Percentiles rank a stretch among this genome's conserved stretches.
Evolutionary conservation across 192 early-diverging fungal species (phyloP).

Genomic region (Umbelopsis sp.): DNA sequence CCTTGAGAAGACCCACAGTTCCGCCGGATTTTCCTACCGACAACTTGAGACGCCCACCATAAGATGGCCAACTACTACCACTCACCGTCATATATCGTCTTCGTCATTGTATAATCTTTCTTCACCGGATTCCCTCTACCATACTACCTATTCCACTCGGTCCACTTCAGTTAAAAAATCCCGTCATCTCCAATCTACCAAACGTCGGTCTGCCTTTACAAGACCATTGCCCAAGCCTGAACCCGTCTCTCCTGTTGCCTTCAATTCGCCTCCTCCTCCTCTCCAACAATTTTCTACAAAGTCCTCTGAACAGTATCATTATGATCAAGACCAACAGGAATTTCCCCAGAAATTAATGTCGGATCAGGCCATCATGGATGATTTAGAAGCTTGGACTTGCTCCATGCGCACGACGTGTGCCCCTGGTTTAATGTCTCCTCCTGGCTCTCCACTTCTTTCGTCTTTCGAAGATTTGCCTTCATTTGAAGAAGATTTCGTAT

Average conservation of each 20-base stretch:
- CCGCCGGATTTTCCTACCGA: conserved; percentile 19
- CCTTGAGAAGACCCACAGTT: background rate
- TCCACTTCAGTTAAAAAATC: conserved; percentile 14
- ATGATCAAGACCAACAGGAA: background rate
- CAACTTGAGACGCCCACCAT: conserved; percentile 18
- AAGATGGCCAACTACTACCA: background rate
- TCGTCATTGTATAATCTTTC: conserved; percentile 7
- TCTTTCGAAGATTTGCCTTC: conserved; percentile 12
- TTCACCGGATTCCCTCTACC: conserved; percentile 21
- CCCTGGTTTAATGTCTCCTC: conserved; percentile 6
- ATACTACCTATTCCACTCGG: conserved; percentile 6
- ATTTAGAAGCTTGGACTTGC: conserved; percentile 5
- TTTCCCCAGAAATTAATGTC: background rate
- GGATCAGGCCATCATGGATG: conserved; percentile 15
- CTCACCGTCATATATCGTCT: background rate
- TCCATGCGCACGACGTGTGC: background rate
- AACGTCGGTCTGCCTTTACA: background rate
- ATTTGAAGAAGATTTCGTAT: conserved; percentile 16
- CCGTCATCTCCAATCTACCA: background rate
- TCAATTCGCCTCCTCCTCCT: conserved; percentile 11
- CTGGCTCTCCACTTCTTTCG: conserved; percentile 12
- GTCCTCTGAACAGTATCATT: background rate
- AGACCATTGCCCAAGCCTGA: background rate
- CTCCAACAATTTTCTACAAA: conserved; percentile 14
- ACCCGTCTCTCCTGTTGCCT: conserved; percentile 6